A percentile compares a stretch with the other conserved stretches of the same genome.
These are phyloP conservation scores for Microcyclosporella mali DNA, from an alignment of 2,329 filamentous ascomycete genomes.

Conservation along the genomic window DNA sequence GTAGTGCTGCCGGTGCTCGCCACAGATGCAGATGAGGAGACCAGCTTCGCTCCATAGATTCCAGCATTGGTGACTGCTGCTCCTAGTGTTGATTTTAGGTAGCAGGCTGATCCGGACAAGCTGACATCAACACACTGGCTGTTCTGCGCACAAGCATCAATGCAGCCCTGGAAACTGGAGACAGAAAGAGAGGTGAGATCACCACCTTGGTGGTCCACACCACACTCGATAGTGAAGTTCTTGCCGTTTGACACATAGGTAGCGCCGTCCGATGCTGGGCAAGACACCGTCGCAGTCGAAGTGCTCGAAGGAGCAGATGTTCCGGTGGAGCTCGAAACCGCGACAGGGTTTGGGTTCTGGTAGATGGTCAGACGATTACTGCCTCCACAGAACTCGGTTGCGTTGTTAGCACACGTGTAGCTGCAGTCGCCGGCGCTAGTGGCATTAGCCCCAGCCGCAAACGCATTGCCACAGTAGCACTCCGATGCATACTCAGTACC, in stretches of 20 bases:
- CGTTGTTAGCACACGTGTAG: constrained; percentile 12
- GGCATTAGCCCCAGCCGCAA: constrained; percentile 22
- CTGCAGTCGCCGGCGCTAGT: constrained; percentile 13
- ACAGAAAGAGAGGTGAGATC: constrained; percentile 25
- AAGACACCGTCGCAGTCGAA: constrained; percentile 16
- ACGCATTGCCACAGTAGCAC: constrained; percentile 14
- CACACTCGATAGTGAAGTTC: constrained; percentile 26
- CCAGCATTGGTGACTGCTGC: not conserved
- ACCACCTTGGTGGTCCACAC: constrained; percentile 20
- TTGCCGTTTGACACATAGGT: constrained; percentile 21
- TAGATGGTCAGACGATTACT: constrained; percentile 23
- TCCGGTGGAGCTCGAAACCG: constrained; percentile 11
- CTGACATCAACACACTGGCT: constrained; percentile 29
- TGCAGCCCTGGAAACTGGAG: constrained; percentile 24
- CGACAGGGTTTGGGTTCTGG: constrained; percentile 16
- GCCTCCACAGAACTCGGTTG: constrained; percentile 27
- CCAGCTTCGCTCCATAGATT: constrained; percentile 4
- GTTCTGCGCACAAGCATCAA: constrained; percentile 28
- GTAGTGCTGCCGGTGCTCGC: not conserved
- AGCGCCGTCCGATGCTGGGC: constrained; percentile 24
- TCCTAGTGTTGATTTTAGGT: constrained; percentile 3
- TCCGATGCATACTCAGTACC: constrained; percentile 32
- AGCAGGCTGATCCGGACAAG: constrained; percentile 20
- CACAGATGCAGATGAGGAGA: not conserved
- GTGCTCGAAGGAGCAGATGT: constrained; percentile 9